Base-by-base conservation (phyloP, 225 moss, liverwort and hornwort species). In the Antitrichia curtipendula region DNA sequence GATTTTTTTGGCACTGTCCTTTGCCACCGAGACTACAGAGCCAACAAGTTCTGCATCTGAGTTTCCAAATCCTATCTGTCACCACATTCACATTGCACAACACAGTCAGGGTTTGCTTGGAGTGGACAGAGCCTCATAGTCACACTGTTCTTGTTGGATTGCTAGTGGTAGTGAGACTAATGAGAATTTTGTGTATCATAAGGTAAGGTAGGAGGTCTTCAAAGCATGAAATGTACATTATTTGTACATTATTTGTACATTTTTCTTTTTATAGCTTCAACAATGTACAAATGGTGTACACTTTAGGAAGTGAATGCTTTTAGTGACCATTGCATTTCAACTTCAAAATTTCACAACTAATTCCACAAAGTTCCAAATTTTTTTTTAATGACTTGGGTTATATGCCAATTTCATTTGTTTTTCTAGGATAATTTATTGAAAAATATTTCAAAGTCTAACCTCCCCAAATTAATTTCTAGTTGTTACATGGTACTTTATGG, bases 251-350 rank as follows among this genome's bases (percentile, higher is more conserved):
- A n/a, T n/a, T n/a, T n/a, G n/a, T n/a, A n/a, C n/a, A n/a, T n/a
- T 17, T n/a, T 2, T 11, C n/a, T n/a, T 9, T n/a, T n/a, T n/a
- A 12, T 22, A 6, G 12, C 12, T n/a, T n/a, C 3, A 10, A 0
- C 9, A n/a, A n/a, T n/a, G 2, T 65, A 20, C 10, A 6, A 36
- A 36, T 3, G 2, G 3, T 63, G 9, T 63, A 34, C 20, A 65
- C 20, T 65, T 65, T 0, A 36, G 11, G 12, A 65, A 19, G 7
- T 18, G 64, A 3, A 18, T 2, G 6, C 5, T 64, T 64, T 18
- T 10, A 34, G 10, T 64, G 36, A 19, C 12, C 5, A 21, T 4
- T n/a, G n/a, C 1, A 0, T 66, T 66, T 68, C 68, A 68, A 68
- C 38, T 68, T 38, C 7, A 68, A 68, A 22, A 38, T 3, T 38